Evolutionary conservation across 495 filamentous ascomycete species (phyloP), one percentile per base, ranked within the genome.

Genomic region (Parmelia sp.): DNA sequence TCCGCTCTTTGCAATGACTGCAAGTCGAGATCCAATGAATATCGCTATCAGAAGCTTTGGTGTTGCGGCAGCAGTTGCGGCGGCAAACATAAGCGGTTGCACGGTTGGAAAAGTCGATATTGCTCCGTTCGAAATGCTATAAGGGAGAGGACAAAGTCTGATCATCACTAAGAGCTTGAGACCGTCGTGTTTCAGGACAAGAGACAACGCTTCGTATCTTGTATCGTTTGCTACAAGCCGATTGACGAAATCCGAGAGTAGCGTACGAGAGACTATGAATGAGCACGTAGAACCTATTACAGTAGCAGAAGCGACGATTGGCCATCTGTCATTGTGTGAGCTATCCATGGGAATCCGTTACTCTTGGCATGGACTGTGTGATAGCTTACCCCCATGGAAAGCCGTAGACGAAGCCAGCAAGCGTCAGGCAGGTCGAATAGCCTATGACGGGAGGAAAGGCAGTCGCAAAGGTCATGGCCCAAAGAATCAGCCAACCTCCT

Each of bases 31-130:
- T 63, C 94, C 94, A 69, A 98, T 89, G 75, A 97, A 98, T 57
- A 96, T 84, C 65, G 92, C 91, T n/a, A 97, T 86, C 65, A 96
- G 74, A 44, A 98, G 78, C 71, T 96, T 97, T 14, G 94, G 94
- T 1, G 83, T 80, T 15, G 86, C 81, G 19, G 89, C 74, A 1
- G 89, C 86, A 10, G 94, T 97, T 1, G 95, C 93, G 44, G 89
- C 70, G 37, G 85, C 88, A 72, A 95, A 97, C 68, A 81, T 82
- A 72, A 82, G 74, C 21, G 88, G 87, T 57, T 85, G 80, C 10
- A 98, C 90, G 10, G 91, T 96, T 3, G 90, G 91, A 67, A 98
- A 92, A 3, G 93, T 97, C 25, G 90, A 90, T 35, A 98, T 84
- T 29, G 94, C 96, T 25, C 92, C 94, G 70, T 98, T 98, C 69